A percentile compares a stretch with the other conserved stretches of the same genome.
phyloP scores from a whole-genome alignment of 1,284 basidiomycete species.

The Cryptococcus sp. region DNA sequence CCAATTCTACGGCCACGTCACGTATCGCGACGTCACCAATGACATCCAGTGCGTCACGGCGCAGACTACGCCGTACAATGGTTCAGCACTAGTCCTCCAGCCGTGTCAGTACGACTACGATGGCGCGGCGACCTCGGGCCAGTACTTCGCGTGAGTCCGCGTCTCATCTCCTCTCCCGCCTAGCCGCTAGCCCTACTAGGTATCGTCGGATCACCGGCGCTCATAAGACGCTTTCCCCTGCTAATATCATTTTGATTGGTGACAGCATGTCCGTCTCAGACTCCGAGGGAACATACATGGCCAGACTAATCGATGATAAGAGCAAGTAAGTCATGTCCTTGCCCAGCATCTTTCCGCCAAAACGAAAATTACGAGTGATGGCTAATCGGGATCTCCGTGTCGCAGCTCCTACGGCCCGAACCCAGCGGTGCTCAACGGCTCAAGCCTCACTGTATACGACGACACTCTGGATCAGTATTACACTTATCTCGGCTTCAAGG shows the following conservation, averaged over 20 bases:
- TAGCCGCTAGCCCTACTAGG: too few species aligned
- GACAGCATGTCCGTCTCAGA: constrained; percentile 7
- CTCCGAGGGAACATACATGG: constrained; percentile 1
- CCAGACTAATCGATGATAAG: constrained; percentile 9
- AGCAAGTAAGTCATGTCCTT: constrained; percentile 1
- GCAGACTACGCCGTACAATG: constrained; percentile 4
- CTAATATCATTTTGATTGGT: neutral
- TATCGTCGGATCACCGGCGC: neutral
- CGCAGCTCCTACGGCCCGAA: constrained; percentile 15
- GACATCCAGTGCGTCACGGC: constrained; percentile 18
- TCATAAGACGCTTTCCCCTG: neutral
- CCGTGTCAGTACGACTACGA: constrained; percentile 24
- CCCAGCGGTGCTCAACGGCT: constrained; percentile 11
- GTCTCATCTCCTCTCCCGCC: neutral
- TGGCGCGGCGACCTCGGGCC: constrained; percentile 11
- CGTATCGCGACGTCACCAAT: constrained; percentile 12
- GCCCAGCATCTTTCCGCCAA: neutral
- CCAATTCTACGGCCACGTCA: constrained; percentile 23
- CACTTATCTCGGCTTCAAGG: constrained; percentile 19
- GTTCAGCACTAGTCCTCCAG: constrained; percentile 8
- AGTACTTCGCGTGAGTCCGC: constrained; percentile 23
- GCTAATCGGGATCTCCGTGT: neutral
- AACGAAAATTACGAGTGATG: neutral
- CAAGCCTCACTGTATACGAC: constrained; percentile 11
- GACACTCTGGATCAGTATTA: constrained; percentile 10